These are phyloP conservation scores for Saccharum hybrid DNA, from an alignment of 202 grass and related monocot species.

Conservation along the genomic window DNA sequence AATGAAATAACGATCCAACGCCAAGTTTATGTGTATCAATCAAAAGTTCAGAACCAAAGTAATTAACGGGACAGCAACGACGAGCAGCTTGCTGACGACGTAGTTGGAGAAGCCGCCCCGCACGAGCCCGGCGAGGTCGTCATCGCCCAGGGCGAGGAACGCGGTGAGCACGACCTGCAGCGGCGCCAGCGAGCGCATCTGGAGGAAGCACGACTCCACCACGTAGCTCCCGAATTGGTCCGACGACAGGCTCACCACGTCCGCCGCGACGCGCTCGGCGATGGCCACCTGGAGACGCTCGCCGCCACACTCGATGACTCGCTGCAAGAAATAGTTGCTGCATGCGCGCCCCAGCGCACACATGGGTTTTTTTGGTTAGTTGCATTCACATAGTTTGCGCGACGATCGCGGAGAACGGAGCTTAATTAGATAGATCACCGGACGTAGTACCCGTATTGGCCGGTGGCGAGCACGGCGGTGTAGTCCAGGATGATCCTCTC, in stretches of 20 bases:
- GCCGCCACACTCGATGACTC: slow-evolving; percentile 19
- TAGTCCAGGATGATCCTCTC: neutral
- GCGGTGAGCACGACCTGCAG: slow-evolving; percentile 12
- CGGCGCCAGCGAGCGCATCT: neutral
- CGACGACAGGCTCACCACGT: slow-evolving; percentile 4
- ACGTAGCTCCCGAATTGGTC: slow-evolving; percentile 49
- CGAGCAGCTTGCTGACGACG: slow-evolving; percentile 43
- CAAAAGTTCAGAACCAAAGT: neutral
- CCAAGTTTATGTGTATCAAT: neutral
- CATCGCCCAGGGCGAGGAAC: neutral
- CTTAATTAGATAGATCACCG: neutral
- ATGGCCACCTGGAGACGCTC: neutral
- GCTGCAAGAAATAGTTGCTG: slow-evolving; percentile 58
- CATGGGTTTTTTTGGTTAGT: neutral
- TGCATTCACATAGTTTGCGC: neutral
- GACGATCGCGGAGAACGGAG: neutral
- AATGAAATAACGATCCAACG: neutral
- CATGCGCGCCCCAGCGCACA: neutral
- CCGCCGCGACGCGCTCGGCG: slow-evolving; percentile 15
- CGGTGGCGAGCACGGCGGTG: neutral
- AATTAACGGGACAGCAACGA: neutral
- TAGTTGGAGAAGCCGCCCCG: slow-evolving; percentile 40
- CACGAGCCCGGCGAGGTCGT: slow-evolving; percentile 36
- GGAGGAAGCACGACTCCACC: slow-evolving; percentile 50
- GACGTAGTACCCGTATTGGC: neutral